Base-by-base conservation (phyloP, 306 rosid species). In the Rosa rugosa region DNA sequence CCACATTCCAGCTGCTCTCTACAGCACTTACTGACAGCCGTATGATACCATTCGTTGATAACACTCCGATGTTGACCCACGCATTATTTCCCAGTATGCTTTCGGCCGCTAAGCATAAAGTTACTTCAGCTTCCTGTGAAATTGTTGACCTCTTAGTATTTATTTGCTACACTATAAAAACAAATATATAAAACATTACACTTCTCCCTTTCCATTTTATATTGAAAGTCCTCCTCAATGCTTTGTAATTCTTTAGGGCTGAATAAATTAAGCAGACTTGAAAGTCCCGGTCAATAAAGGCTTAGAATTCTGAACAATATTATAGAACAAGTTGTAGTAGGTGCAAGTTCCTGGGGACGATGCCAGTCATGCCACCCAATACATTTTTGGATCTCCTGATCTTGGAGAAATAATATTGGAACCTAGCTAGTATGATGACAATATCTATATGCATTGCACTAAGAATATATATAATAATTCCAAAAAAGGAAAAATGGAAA, bases 251-350 rank as follows among this genome's bases (percentile, higher is more conserved):
- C 6, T 22, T 57, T 73, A 3, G 8, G 4, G 18, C 13, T 53
- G 67, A 50, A 72, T 72, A 36, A 12, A 64, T 1, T 64, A 16
- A 16, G 36, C 42, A 27, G 45, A 64, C 22, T 34, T 64, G 45
- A 64, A 64, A 66, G 27, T 40, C 71, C 71, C 40, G 71, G 71
- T 38, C 71, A 66, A 40, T 64, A 14, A 64, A 66, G 49, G 47
- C 49, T 4, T 38, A 38, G 71, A 66, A 18, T 17, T 36, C 71
- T 18, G 47, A 18, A 3, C 49, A 18, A 66, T 66, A 18, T 38
- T 36, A 38, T 38, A 38, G 25, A 38, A 36, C 46, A 65, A 66
- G 23, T 66, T 38, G n/a, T n/a, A n/a, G 25, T 38, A n/a, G 47
- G 71, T 3, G 25, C 46, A 66, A 38, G 42, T 64, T 64, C 69